Conservation (phyloP, 345 rosid species). For the Eucalyptus cloeziana region DNA sequence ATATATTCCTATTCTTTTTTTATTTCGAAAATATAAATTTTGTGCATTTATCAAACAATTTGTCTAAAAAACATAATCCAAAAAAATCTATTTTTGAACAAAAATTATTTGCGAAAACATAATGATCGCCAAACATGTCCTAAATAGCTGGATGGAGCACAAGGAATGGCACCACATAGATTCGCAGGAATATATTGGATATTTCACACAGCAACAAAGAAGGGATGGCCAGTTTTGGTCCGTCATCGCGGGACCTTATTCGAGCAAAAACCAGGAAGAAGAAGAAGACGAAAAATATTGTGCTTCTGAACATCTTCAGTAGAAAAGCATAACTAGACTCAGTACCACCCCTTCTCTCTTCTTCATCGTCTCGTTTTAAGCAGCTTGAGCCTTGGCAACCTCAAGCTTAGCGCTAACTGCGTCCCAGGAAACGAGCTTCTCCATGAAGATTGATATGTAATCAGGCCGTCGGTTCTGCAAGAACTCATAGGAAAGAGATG, state of each 20-base stretch:
- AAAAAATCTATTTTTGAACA: no score
- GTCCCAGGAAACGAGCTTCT: constrained; percentile 91
- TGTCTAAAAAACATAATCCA: no score
- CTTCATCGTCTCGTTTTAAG: constrained; percentile 22
- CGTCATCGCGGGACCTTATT: background rate
- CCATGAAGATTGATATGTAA: constrained; percentile 58
- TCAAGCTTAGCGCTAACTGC: constrained; percentile 58
- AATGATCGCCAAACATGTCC: rapidly evolving
- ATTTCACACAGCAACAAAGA: background rate
- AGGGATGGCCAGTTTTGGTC: background rate
- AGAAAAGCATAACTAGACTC: constrained; percentile 10
- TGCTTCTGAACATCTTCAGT: constrained; percentile 26
- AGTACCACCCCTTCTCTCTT: background rate
- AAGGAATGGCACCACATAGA: background rate
- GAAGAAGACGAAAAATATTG: constrained; percentile 6
- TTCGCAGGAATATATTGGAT: background rate
- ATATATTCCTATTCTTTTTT: no score
- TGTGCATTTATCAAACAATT: no score
- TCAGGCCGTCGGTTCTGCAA: constrained; percentile 60
- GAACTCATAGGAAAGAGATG: background rate
- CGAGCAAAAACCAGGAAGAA: background rate
- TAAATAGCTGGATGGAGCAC: background rate
- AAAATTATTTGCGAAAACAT: no score
- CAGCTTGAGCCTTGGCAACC: constrained; percentile 41
- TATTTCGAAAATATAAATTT: rapidly evolving